phyloP scores from a whole-genome alignment of 2,329 filamentous ascomycete genomes.

The Colletotrichum falcatum region DNA sequence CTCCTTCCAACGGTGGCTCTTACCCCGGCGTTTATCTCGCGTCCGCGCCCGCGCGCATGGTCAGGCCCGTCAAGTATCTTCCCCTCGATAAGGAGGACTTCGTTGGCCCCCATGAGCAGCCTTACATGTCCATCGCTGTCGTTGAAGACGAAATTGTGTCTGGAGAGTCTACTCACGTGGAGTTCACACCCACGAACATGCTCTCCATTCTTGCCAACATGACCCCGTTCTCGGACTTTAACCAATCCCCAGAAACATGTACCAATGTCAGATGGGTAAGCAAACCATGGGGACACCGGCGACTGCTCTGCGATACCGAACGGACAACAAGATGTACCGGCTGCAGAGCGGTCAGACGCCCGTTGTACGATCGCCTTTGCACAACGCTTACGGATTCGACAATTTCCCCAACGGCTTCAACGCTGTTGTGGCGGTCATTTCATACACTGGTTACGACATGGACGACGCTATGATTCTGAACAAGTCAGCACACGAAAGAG shows the following conservation, averaged over 20 bases:
- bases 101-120: slow-evolving; percentile 94
- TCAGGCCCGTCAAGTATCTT: slow-evolving; percentile 91
- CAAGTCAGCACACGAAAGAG: slow-evolving; percentile 95
- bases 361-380: slow-evolving; percentile 88
- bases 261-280: slow-evolving; percentile 99
- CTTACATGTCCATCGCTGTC: slow-evolving; percentile 97
- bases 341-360: slow-evolving; percentile 97
- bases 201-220: slow-evolving; percentile 98
- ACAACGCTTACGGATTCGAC: slow-evolving; percentile 96
- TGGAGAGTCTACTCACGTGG: slow-evolving; percentile 93
- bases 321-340: slow-evolving; percentile 97
- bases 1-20: slow-evolving; percentile 88
- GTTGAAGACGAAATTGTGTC: slow-evolving; percentile 88
- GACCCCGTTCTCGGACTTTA: slow-evolving; percentile 98
- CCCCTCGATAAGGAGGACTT: slow-evolving; percentile 87
- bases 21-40: slow-evolving; percentile 97
- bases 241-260: slow-evolving; percentile 99
- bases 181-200: slow-evolving; percentile 95
- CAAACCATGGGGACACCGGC: slow-evolving; percentile 98
- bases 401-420: slow-evolving; percentile 99
- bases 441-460: slow-evolving; percentile 99
- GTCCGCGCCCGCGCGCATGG: slow-evolving; percentile 86
- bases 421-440: slow-evolving; percentile 95
- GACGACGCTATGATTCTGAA: slow-evolving; percentile 99
- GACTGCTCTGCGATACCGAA: slow-evolving; percentile 84